Percentiles rank a stretch among this genome's conserved stretches.
Evolutionary conservation across 495 filamentous ascomycete genomes (phyloP).

Genomic region (Thozetella sp.): DNA sequence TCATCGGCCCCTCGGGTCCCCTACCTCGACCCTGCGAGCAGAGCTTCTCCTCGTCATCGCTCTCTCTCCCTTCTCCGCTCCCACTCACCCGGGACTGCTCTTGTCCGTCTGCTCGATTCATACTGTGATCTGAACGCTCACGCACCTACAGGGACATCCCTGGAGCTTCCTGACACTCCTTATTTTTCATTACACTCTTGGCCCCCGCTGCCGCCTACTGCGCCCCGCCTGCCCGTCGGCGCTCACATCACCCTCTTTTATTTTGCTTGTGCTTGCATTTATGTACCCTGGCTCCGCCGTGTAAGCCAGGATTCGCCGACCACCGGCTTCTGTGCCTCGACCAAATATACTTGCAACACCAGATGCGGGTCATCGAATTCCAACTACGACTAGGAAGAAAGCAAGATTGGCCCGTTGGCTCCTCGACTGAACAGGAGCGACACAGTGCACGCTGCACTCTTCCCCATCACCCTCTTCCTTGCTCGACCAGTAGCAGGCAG

Average conservation of each 20-base stretch:
- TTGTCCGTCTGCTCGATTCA: too few species aligned
- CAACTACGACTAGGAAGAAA: conserved; percentile 7
- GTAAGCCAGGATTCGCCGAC: conserved; percentile 11
- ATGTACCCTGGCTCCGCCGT: neutral
- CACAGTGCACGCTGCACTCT: neutral
- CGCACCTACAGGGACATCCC: too few species aligned
- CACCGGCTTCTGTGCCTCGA: conserved; percentile 2
- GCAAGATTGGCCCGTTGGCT: conserved; percentile 5
- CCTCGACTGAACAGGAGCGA: conserved; percentile 2
- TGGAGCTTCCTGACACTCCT: neutral
- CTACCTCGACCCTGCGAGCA: neutral
- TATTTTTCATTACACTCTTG: neutral
- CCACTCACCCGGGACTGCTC: neutral
- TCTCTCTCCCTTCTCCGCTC: neutral
- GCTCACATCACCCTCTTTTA: too few species aligned
- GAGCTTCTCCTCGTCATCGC: neutral
- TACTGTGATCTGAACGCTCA: too few species aligned
- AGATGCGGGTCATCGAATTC: conserved; percentile 17
- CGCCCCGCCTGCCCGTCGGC: conserved; percentile 4
- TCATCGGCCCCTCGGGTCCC: conserved; percentile 5
- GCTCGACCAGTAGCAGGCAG: conserved; percentile 12
- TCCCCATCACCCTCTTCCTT: conserved; percentile 2
- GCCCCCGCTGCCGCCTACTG: neutral
- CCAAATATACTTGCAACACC: conserved; percentile 24
- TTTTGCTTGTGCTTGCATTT: too few species aligned